Base-by-base conservation (phyloP, 83 land plant genomes). In the Picea abies region DNA sequence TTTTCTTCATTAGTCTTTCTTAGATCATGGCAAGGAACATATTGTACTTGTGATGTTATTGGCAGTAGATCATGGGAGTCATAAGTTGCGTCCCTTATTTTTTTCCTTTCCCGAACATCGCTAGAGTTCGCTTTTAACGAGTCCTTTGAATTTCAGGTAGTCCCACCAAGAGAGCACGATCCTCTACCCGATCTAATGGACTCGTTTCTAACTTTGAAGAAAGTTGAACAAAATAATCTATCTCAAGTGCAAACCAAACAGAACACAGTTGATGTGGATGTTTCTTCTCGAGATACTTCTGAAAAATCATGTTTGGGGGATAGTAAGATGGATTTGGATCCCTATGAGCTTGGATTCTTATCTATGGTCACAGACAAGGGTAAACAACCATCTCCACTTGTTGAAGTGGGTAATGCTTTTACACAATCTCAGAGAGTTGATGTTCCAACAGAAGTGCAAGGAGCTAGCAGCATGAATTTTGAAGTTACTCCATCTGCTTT, bases 101-200 rank as follows among this genome's bases (percentile, higher is more conserved):
- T 65, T 37, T 8, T 5, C 10, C 7, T 17, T 16, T 6, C 7
- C 39, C 22, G 17, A 69, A 11, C 58, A 56, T 56, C 12, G 58
- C 3, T 11, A 56, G 72, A 69, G n/a, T 35, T 37, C 2, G 3
- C 9, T 9, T 35, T 37, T 70, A 70, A 70, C 20, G n/a, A 70
- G 75, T 20, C 39, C n/a, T 70, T 70, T 70, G 22, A 19, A 17
- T 70, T 91, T 70, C 10, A 70, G 75, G 75, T 70, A 70, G 75
- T 35, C 37, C 17, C 75, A 37, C 47, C 19, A n/a, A 70, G 39
- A 70, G 75, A 37, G 22, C 12, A 39, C 12, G 3, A 17, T 44
- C 7, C 35, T 70, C 39, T 70, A 70, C 75, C 75, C 47, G 47
- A 70, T 70, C 11, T 70, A 20, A 70, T 70, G 75, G 49, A 70